Evolutionary conservation across 2,329 filamentous ascomycete genomes (phyloP), one percentile per base, ranked within the genome.

Genomic region (Beauveria asiatica): DNA sequence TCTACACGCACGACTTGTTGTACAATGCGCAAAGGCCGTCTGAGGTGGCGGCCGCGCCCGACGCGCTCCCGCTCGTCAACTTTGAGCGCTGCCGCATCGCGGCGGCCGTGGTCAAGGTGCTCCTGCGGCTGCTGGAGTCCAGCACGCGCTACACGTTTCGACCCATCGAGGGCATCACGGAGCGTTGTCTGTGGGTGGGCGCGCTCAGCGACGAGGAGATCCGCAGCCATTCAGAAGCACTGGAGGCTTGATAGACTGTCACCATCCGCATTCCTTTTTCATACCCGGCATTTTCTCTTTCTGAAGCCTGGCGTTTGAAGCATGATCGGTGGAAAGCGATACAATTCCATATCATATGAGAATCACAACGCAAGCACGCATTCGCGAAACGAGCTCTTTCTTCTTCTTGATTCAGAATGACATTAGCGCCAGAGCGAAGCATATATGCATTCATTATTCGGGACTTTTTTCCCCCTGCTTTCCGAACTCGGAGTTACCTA

Each of bases 111-210:
- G 86, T 93, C 64, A 94, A 94, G 78, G 90, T 88, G 53, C 75
- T 94, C 44, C 75, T 93, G 45, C 80, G 90, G 23, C 77, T 94
- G n/a, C 78, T 94, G 10, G 90, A 94, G 73, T 87, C 88, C 1
- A 92, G 89, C 70, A 84, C 86, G 23, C 81, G 84, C 60, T 94
- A 93, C 70, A 75, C 77, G 7, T 92, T 93, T 70, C 81, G 85
- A 66, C 85, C 89, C 1, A 84, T 92, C 42, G 87, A 90, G 63
- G 88, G 89, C 57, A 83, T 92, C 55, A 87, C 89, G 5, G 89
- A 90, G 73, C 81, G 88, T 64, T 94, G 90, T 70, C 78, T 94
- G n/a, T 94, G 90, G 90, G 86, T 94, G 75, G 86, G 88, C 51
- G 88, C 89, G 10, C 71, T 94, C 59, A 83, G 76, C 59, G 89